These are phyloP conservation scores for Ophiorrhiza pumila DNA, from an alignment of 257 asterid genomes.

Conservation along the genomic window DNA sequence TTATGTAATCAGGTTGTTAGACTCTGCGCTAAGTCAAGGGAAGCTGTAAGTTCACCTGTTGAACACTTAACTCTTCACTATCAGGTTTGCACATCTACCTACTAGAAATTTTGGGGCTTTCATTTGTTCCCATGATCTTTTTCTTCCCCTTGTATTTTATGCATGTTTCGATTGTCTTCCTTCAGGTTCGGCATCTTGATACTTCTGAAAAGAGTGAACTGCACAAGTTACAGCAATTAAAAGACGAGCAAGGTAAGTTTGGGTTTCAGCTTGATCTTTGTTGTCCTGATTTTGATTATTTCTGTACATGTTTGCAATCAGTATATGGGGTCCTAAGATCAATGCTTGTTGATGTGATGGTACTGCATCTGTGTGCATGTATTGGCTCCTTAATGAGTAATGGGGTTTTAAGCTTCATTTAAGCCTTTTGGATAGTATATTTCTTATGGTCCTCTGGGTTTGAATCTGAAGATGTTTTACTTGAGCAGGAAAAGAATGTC, in stretches of 20 bases:
- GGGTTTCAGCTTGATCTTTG: background rate
- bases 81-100: constrained; percentile 52
- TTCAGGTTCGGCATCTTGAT: constrained; percentile 96
- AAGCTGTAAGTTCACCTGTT: constrained; percentile 97
- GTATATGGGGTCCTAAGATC: background rate
- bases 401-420: background rate
- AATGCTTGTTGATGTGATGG: background rate
- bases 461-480: background rate
- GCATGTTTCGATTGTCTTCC: constrained; percentile 16
- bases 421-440: background rate
- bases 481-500: background rate
- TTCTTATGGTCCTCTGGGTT: background rate
- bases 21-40: constrained; percentile 97
- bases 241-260: constrained; percentile 91
- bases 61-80: constrained; percentile 96
- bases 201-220: constrained; percentile 99
- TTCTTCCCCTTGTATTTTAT: background rate
- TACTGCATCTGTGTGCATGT: background rate
- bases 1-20: constrained; percentile 69
- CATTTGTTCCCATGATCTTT: background rate
- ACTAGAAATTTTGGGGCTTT: background rate
- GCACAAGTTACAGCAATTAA: constrained; percentile 90
- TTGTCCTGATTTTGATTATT: constrained; percentile 2
- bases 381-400: background rate
- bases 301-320: background rate